Evolutionary conservation across 495 filamentous ascomycete genomes (phyloP).

Genomic region (Stereocaulon alpinum): DNA sequence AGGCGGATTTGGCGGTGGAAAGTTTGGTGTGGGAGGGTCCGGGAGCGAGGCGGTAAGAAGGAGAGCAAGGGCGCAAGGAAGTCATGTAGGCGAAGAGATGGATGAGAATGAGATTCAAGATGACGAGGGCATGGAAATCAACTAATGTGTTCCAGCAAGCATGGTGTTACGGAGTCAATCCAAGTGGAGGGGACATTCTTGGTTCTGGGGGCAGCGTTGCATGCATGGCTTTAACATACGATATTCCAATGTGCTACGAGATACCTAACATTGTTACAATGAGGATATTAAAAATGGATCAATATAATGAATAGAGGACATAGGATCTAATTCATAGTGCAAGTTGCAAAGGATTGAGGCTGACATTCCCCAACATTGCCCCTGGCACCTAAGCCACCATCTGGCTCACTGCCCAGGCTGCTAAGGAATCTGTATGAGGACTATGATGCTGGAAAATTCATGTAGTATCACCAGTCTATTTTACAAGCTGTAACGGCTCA

Average conservation of each 20-base stretch:
- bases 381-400: not conserved
- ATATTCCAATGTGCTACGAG: not conserved
- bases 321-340: not conserved
- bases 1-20: constrained; percentile 51
- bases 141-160: constrained; percentile 7
- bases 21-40: constrained; percentile 45
- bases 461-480: not conserved
- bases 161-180: constrained; percentile 18
- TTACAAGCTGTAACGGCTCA: no score
- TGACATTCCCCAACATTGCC: not conserved
- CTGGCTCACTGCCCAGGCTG: not conserved
- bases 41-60: constrained; percentile 34
- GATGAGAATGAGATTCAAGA: constrained; percentile 18
- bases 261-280: not conserved
- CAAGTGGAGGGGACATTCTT: not conserved
- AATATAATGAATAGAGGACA: not conserved
- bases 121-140: constrained; percentile 21
- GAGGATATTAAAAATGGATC: not conserved
- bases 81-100: constrained; percentile 14
- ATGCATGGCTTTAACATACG: constrained; percentile 9
- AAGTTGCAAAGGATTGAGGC: not conserved
- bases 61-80: constrained; percentile 14
- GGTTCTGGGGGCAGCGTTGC: not conserved
- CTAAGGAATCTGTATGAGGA: not conserved
- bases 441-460: not conserved